phyloP scores from a whole-genome alignment of 1,139 yeast genomes.

The Taphrina flavorubra region DNA sequence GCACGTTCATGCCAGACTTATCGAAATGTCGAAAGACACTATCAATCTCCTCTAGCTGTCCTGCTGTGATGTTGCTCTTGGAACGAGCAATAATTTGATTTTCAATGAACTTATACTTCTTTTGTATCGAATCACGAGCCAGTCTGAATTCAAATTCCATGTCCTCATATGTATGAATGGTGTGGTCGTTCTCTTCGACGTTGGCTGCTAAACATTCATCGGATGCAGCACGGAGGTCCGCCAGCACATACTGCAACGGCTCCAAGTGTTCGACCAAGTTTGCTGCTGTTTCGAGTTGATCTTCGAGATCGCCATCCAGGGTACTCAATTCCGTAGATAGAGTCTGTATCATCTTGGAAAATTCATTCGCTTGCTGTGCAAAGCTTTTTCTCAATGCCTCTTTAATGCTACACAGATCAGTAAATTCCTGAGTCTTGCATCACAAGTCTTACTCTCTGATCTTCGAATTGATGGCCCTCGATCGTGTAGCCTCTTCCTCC shows the following conservation, averaged over 20 bases:
- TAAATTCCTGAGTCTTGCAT: neutral
- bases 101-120: conserved; percentile 54
- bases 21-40: conserved; percentile 56
- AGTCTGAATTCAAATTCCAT: conserved; percentile 54
- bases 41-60: conserved; percentile 56
- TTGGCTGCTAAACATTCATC: conserved; percentile 52
- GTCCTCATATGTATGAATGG: conserved; percentile 54
- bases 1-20: conserved; percentile 51
- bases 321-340: conserved; percentile 51
- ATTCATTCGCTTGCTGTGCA: conserved; percentile 53
- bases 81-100: conserved; percentile 55
- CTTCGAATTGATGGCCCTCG: conserved; percentile 51
- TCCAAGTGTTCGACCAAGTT: conserved; percentile 50
- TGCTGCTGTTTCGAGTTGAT: conserved; percentile 52
- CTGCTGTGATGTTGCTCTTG: conserved; percentile 55
- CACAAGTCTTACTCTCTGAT: conserved; percentile 48
- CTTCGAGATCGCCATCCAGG: conserved; percentile 54
- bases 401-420: conserved; percentile 48
- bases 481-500: conserved; percentile 51
- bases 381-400: conserved; percentile 60
- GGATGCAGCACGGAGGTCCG: conserved; percentile 49
- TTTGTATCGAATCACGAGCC: conserved; percentile 53
- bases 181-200: conserved; percentile 55
- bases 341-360: conserved; percentile 51
- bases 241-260: conserved; percentile 51